Percentiles rank a stretch among this genome's conserved stretches.
phyloP scores from a whole-genome alignment of 441 rosid genomes.

The Croton laevigatus region DNA sequence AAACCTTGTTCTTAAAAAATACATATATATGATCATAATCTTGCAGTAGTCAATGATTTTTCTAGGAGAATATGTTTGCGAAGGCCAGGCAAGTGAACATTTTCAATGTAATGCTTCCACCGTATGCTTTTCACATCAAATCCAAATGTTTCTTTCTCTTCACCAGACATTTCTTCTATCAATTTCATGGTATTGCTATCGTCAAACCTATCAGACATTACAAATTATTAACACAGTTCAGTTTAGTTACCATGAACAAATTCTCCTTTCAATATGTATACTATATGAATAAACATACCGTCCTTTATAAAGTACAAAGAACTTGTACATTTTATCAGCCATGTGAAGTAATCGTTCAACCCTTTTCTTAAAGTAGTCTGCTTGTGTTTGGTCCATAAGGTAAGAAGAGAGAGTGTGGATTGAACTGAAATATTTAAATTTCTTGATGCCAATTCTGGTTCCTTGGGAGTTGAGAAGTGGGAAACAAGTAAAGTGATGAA shows the following conservation, averaged over 20 bases:
- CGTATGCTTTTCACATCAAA: conserved; percentile 27
- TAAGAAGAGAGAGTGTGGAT: not conserved
- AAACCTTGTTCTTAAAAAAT: too few relatives aligned
- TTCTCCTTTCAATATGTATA: too few relatives aligned
- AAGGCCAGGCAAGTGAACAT: conserved; percentile 21
- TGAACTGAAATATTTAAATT: not conserved
- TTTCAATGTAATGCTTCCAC: conserved; percentile 34
- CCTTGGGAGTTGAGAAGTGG: conserved; percentile 13
- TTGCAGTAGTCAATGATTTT: not conserved
- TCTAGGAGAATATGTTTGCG: not conserved
- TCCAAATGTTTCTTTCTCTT: conserved; percentile 28
- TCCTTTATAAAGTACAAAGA: not conserved
- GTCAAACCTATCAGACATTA: conserved; percentile 26
- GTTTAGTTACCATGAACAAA: too few relatives aligned
- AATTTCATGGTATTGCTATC: conserved; percentile 24
- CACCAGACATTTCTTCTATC: conserved; percentile 27
- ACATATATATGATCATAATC: not conserved
- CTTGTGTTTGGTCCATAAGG: not conserved
- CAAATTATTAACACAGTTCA: too few relatives aligned
- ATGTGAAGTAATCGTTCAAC: not conserved
- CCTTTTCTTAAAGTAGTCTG: not conserved
- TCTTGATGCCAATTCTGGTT: too few relatives aligned
- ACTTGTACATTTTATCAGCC: not conserved
- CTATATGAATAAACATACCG: not conserved
- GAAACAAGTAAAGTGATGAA: conserved; percentile 9